Base-by-base conservation (phyloP, 208 protist genomes). In the Acanthamoeba lenticulata region DNA sequence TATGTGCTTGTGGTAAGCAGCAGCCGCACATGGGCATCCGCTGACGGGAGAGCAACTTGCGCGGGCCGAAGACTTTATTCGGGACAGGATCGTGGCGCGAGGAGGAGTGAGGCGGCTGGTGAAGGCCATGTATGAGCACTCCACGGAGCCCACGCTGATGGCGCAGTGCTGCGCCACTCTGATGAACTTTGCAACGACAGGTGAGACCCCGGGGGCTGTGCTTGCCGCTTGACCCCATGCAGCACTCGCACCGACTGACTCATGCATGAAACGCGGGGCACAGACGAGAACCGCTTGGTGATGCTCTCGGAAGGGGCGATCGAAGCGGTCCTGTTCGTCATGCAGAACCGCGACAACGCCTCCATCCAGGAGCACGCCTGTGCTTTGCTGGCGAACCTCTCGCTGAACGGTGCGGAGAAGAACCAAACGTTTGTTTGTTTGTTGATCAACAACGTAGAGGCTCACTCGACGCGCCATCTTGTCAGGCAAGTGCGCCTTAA, bases 121-220 rank as follows among this genome's bases (percentile, higher is more conserved):
- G 2, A 52, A 86, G 77, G 77, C 77, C 11, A 86, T 86, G 77
- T 57, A 40, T n/a, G 77, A 86, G 5, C 77, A 86, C 34, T 44
- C 77, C 13, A 86, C 40, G 0, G 44, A 86, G 45, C 44, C 77
- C 0, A 15, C 44, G 6, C 44, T 86, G 9, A 19, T 86, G 1
- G 40, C 44, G 0, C 77, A 86, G 19, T 86, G 77, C 27, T 86
- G 77, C 19, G 77, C 77, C 44, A 47, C 77, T 4, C 77, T 86
- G 44, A 86, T 86, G 77, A 86, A 86, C 15, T 86, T 86, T 17
- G 77, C 77, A 38, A 86, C 77, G 2, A 86, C 77, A 1, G 74
- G 74, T 85, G 55, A 17, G n/a, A n/a, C n/a, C n/a, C 72, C 9
- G 72, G 17, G 1, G 47, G 2, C 44, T 36, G 9, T 34, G 60